These are phyloP conservation scores for Schwanniomyces vanrijiae DNA, from an alignment of 805 yeast genomes.

Conservation along the genomic window DNA sequence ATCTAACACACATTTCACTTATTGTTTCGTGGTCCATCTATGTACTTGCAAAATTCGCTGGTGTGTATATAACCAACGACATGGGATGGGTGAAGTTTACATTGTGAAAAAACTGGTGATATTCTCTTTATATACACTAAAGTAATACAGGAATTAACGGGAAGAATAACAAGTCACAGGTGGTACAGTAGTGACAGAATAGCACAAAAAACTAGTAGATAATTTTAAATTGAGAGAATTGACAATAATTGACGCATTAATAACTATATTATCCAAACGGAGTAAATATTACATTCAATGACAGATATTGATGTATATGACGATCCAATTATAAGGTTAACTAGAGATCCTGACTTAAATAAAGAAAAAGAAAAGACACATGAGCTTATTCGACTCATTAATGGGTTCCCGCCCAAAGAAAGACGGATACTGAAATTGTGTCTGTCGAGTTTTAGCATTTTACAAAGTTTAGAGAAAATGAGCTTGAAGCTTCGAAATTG, in stretches of 20 bases:
- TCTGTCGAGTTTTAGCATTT: conserved; percentile 44
- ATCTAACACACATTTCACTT: no score
- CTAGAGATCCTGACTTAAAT: conserved; percentile 50
- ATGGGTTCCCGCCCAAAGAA: conserved; percentile 44
- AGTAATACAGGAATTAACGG: not conserved
- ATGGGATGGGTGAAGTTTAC: not conserved
- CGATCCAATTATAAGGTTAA: conserved; percentile 49
- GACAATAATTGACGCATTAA: not conserved
- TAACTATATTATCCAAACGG: not conserved
- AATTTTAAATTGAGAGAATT: not conserved
- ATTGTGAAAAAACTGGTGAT: not conserved
- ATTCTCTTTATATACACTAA: not conserved
- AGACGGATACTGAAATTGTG: conserved; percentile 48
- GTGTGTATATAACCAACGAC: not conserved
- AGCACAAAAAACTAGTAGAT: not conserved
- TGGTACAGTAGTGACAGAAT: not conserved
- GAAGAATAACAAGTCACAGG: not conserved
- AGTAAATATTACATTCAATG: conserved; percentile 2
- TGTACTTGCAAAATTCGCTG: not conserved
- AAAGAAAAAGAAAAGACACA: conserved; percentile 40
- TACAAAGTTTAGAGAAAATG: conserved; percentile 51
- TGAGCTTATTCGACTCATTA: conserved; percentile 41
- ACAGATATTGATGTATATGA: conserved; percentile 24
- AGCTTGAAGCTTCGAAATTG: conserved; percentile 49
- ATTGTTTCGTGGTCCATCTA: no score